Conservation (phyloP, 83 land plant species). For the Thuja plicata region DNA sequence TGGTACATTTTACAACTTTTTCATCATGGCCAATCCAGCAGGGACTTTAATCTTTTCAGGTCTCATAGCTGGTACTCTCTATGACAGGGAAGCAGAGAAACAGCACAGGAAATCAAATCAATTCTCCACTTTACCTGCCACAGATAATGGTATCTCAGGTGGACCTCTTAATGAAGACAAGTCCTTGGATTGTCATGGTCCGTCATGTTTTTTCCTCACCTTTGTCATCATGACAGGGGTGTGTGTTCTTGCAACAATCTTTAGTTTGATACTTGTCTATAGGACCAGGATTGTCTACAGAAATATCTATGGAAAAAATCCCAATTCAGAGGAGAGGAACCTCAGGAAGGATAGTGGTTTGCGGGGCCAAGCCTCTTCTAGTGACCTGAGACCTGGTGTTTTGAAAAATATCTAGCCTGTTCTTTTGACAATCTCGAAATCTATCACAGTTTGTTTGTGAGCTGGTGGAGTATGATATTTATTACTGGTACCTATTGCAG, state of each 20-base stretch:
- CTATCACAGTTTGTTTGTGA: neutral
- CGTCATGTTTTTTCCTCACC: slow-evolving; percentile 31
- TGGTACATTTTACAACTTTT: slow-evolving; percentile 36
- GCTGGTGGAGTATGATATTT: neutral
- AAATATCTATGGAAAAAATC: slow-evolving; percentile 10
- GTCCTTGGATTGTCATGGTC: slow-evolving; percentile 22
- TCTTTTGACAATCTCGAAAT: neutral
- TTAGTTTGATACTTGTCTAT: slow-evolving; percentile 14
- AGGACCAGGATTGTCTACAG: slow-evolving; percentile 17
- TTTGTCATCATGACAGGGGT: slow-evolving; percentile 41
- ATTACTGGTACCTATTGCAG: neutral
- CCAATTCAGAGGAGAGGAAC: neutral
- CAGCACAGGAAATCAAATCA: slow-evolving; percentile 1
- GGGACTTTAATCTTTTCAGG: slow-evolving; percentile 35
- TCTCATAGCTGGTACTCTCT: slow-evolving; percentile 27
- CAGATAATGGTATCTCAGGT: neutral
- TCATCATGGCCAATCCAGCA: slow-evolving; percentile 30
- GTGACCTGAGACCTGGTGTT: slow-evolving; percentile 7
- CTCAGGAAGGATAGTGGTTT: slow-evolving; percentile 7
- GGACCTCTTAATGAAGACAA: neutral
- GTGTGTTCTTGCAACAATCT: slow-evolving; percentile 20
- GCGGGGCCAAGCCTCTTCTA: slow-evolving; percentile 14
- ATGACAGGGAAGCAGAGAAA: slow-evolving; percentile 37
- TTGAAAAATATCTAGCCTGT: neutral
- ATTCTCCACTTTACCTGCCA: neutral